These are phyloP conservation scores for Saccharomycopsis sp. DNA, from an alignment of 805 yeast genomes.

Conservation along the genomic window DNA sequence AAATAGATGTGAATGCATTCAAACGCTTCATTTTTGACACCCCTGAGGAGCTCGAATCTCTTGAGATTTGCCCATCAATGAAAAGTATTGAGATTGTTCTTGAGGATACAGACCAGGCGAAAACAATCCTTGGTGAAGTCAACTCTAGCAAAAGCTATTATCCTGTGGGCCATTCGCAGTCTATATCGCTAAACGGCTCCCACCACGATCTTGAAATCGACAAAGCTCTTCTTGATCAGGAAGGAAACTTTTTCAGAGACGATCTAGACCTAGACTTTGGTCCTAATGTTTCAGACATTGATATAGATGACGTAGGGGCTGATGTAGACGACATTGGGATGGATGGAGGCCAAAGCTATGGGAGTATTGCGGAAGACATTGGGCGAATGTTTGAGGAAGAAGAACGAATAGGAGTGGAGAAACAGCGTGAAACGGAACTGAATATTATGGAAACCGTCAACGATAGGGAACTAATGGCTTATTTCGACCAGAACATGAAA, in stretches of 20 bases:
- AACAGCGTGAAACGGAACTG: constrained; percentile 21
- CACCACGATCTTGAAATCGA: constrained; percentile 7
- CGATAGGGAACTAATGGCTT: constrained; percentile 65
- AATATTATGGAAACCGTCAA: constrained; percentile 29
- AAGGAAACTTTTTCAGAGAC: constrained; percentile 22
- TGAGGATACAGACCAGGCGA: constrained; percentile 48
- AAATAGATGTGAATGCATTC: background rate
- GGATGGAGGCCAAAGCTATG: constrained; percentile 25
- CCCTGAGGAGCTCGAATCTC: constrained; percentile 26
- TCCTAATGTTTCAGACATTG: constrained; percentile 22
- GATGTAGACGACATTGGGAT: constrained; percentile 20
- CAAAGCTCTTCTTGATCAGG: constrained; percentile 27
- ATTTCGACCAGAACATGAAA: constrained; percentile 68
- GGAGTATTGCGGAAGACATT: constrained; percentile 15
- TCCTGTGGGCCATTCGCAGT: constrained; percentile 5
- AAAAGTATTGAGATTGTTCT: constrained; percentile 51
- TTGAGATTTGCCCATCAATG: constrained; percentile 66
- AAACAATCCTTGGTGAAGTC: constrained; percentile 36
- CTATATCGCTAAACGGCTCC: constrained; percentile 2
- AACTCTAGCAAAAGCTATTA: constrained; percentile 25
- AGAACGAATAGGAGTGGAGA: constrained; percentile 19
- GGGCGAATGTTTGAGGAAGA: constrained; percentile 21
- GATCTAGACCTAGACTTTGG: constrained; percentile 20
- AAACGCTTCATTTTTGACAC: constrained; percentile 19
- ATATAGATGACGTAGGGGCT: constrained; percentile 21